Conservation (phyloP, 2,329 filamentous ascomycete species). For the Diaporthe citrichinensis region DNA sequence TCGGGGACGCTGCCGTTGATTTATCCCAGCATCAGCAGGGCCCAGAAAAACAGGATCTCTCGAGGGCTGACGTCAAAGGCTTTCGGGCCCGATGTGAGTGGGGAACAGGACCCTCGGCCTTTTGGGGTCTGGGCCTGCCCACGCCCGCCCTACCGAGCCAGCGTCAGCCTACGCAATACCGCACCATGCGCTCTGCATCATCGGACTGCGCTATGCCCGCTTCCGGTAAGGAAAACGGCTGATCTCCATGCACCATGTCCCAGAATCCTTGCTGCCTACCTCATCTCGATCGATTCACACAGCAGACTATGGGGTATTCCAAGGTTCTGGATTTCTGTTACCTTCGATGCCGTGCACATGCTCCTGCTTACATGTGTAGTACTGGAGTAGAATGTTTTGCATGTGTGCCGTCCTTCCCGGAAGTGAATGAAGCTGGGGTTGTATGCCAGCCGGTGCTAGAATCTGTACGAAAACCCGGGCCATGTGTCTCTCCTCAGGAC, state of each 20-base stretch:
- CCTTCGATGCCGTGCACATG: neutral
- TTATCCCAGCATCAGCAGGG: slow-evolving; percentile 36
- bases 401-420: neutral
- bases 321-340: slow-evolving; percentile 5
- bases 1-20: slow-evolving; percentile 19
- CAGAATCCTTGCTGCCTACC: slow-evolving; percentile 31
- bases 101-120: slow-evolving; percentile 20
- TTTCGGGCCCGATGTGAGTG: slow-evolving; percentile 22
- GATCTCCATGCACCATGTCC: slow-evolving; percentile 28
- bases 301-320: neutral
- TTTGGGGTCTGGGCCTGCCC: slow-evolving; percentile 14
- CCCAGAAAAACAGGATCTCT: slow-evolving; percentile 41
- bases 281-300: slow-evolving; percentile 25
- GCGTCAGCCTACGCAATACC: slow-evolving; percentile 28
- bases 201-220: slow-evolving; percentile 15
- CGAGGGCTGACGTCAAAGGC: slow-evolving; percentile 41
- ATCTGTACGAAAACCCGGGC: neutral
- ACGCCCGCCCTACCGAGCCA: neutral
- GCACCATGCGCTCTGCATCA: slow-evolving; percentile 33
- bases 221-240: slow-evolving; percentile 12
- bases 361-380: neutral
- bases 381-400: neutral
- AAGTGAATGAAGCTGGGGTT: neutral
- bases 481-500: neutral
- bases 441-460: too few relatives aligned